Evolutionary conservation across 2,329 filamentous ascomycete species (phyloP), one percentile per base, ranked within the genome.

Genomic region (Metarhizium robertsii): DNA sequence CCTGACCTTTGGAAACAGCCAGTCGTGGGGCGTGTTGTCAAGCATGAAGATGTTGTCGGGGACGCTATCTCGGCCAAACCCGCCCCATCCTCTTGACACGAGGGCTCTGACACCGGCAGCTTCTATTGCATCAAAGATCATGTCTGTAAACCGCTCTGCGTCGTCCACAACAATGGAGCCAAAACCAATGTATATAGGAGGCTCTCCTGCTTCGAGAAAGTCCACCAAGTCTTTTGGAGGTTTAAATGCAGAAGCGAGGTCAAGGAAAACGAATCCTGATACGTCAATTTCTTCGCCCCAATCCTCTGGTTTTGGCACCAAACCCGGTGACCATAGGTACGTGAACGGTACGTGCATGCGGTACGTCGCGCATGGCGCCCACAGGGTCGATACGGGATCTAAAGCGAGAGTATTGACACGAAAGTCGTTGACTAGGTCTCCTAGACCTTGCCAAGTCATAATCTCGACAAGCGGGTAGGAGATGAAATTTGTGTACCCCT

Each of bases 381-480:
- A 91, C 0, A 91, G 72, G 0, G 84, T 88, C 40, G 84, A 88
- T 2, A 92, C 83, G 0, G 87, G 85, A 60, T 92, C 88, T 0
- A 92, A 71, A 1, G 79, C 80, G 1, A 92, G 73, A 0, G 83
- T 88, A 54, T 84, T 81, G 5, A 83, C 76, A 50, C 89, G 79
- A 61, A 92, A 90, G 32, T 82, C 75, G 64, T 92, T 92, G 60
- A 92, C 80, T 32, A 92, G 72, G 66, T 92, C 88, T 2, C 88
- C 88, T 0, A 92, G 75, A 0, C 91, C 92, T 69, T 96, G 90
- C 91, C 91, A 96, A 1, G 90, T 87, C 79, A 92, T 89, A 81
- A 90, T 86, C 66, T 92, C 88, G 1, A 92, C 87, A 40, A 92
- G 71, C 0, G 87, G 84, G 65, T 92, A 94, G 2, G 83, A 87